Evolutionary conservation across 345 rosid species (phyloP), one percentile per base, ranked within the genome.

Genomic region (Linum lewisii): DNA sequence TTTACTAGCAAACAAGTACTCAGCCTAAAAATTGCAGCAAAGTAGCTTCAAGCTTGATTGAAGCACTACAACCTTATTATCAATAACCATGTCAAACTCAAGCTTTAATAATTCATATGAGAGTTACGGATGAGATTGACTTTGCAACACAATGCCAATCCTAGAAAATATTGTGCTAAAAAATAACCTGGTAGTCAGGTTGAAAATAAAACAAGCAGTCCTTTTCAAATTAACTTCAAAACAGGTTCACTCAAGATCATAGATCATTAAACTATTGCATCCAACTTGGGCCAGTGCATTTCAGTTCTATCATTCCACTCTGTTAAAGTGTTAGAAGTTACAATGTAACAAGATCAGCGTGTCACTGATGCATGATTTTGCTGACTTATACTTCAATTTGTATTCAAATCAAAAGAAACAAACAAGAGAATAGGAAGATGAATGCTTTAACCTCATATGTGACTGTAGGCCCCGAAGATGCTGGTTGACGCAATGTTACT

Each of bases 401-500:
- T 26, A 26, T 26, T 26, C 32, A 26, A 34, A 38, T 9, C 45
- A 38, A 38, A 8, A 5, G 45, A 10, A 38, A 38, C 45, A 37
- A 59, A 19, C 51, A 57, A 22, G 50, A 18, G 42, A 65, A 42
- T 51, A 59, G 16, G 6, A 2, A 3, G 45, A 34, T 23, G 59
- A 75, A 51, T 68, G 70, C 67, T 63, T 69, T 68, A 75, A 94
- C 99, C 97, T 94, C 93, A 44, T 67, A 90, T 49, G 87, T 82
- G 47, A 78, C 57, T 51, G 78, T 69, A 57, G 84, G 84, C 23
- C 60, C 77, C 5, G 86, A 65, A 55, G 96, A 72, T 58, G 89
- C 87, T 4, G 99, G 88, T 73, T 84, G 87, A 20, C 84, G 84
- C 9, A 90, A 77, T 22, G 96, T 87, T 59, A 90, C 96, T 47